Evolutionary conservation across 139 green algal genomes (phyloP), one percentile per base, ranked within the genome.

Genomic region (Pycnococcus provasolii): DNA sequence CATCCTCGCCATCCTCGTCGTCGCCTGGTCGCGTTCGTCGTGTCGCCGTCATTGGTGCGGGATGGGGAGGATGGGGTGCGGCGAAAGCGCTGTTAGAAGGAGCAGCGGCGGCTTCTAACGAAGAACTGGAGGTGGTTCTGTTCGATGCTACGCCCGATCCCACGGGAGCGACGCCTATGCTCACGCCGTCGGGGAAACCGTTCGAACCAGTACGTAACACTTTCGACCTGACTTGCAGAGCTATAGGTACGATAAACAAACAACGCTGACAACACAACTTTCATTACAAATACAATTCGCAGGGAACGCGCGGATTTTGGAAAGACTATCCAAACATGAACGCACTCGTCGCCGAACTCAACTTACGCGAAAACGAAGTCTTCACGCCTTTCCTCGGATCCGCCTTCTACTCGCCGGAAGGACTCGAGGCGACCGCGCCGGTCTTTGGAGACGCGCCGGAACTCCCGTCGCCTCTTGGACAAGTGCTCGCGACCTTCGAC

Each of bases 271-370:
- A 13, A 55, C 13, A 55, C 50, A 55, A 55, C 11, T 55, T 55
- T 55, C 11, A 37, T 55, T 55, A 37, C 11, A 13, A 37, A 37
- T 13, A 55, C 13, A 13, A 11, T 55, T 55, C 50, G 60, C 1
- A 48, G 13, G 71, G 71, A 26, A 73, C 53, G 63, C 5, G 62
- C 4, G 71, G 71, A 1, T 77, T 77, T 41, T 77, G 71, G 71
- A 68, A 72, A 41, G 61, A 77, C 47, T 77, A 77, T 51, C 71
- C 71, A 39, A 77, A 77, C 65, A 77, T 77, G 3, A 39, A 59
- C 11, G 3, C 8, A 3, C 7, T 73, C 8, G 2, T 52, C 5
- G 11, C 7, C 1, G 71, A 77, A 51, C 39, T 68, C 4, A 60
- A 60, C 5, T 15, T 77, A 37, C 1, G 39, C 8, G 64, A 69